phyloP scores from a whole-genome alignment of 2,329 filamentous ascomycete species.

The Pezicula carpinea region DNA sequence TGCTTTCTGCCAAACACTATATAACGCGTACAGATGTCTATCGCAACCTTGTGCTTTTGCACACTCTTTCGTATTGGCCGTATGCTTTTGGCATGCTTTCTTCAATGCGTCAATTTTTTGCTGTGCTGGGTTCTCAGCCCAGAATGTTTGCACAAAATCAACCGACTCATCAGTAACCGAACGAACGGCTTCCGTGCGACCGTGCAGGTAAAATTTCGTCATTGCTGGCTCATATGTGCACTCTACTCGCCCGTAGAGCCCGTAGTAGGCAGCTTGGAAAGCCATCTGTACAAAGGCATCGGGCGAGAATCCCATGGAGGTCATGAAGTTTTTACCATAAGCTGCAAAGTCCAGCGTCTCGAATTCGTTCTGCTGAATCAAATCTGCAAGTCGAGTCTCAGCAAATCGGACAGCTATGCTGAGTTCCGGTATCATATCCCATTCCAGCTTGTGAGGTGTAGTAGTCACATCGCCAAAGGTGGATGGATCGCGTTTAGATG shows the following conservation, averaged over 20 bases:
- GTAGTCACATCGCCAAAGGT: slow-evolving; percentile 93
- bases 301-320: slow-evolving; percentile 91
- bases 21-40: slow-evolving; percentile 87
- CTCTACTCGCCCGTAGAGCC: slow-evolving; percentile 87
- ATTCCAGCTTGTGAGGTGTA: slow-evolving; percentile 92
- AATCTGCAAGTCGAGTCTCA: slow-evolving; percentile 86
- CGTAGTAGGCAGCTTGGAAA: slow-evolving; percentile 97
- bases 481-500: slow-evolving; percentile 82
- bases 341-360: slow-evolving; percentile 81
- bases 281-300: slow-evolving; percentile 99
- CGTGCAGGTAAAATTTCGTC: slow-evolving; percentile 92
- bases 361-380: slow-evolving; percentile 97
- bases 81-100: slow-evolving; percentile 80
- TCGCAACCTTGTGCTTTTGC: slow-evolving; percentile 89
- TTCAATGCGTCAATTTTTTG: slow-evolving; percentile 82
- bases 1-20: slow-evolving; percentile 89
- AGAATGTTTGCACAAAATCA: slow-evolving; percentile 91
- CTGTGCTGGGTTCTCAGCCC: slow-evolving; percentile 80
- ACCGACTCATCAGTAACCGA: slow-evolving; percentile 78
- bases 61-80: slow-evolving; percentile 74
- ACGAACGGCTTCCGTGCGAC: slow-evolving; percentile 88
- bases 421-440: slow-evolving; percentile 93
- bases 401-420: slow-evolving; percentile 90
- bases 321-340: slow-evolving; percentile 98
- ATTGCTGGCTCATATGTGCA: slow-evolving; percentile 97